Base-by-base conservation (phyloP, 768 basidiomycete genomes). In the Tylopilus cervinicoccineus region DNA sequence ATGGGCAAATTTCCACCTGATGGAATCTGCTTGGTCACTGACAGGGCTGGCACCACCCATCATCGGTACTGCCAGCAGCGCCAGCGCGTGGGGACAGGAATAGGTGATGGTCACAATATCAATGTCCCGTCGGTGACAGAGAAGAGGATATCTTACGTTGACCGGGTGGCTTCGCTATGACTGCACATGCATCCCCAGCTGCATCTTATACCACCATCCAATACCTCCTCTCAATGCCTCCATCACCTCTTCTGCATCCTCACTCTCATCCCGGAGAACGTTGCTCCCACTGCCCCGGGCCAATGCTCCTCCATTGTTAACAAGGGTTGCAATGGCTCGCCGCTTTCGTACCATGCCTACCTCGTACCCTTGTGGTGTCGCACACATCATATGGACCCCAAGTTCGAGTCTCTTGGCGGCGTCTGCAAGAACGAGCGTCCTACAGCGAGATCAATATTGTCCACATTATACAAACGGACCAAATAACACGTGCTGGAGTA, bases 391-490 rank as follows among this genome's bases (percentile, higher is more conserved):
- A 36, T 77, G 70, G 2, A 68, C 69, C 5, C 50, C 63, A 48
- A 76, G 74, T 49, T 86, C 84, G 8, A 82, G 61, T 27, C 68
- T 65, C 43, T 63, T 70, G 5, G 82, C 77, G 3, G 68, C 65
- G 1, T 61, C 51, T 22, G 68, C 70, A 14, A 84, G 56, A 11
- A 76, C 57, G 19, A 66, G 56, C 41, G 67, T 63, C 57, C 81
- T 83, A 34, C 7, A 9, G 11, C 11, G 6, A 24, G 26, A 39
- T 8, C 17, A 53, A 3, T 27, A n/a, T 28, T 20, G 9, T n/a
- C 12, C 27, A 19, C 6, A 5, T 5, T 14, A 14, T 24, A 16
- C 34, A 17, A 16, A 2, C 3, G 5, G 32, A 19, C 14, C 20
- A 38, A 22, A 39, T 36, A 24, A 27, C 19, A 8, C 5, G 10